These are phyloP conservation scores for Corymbia citriodora DNA, from an alignment of 441 rosid species.

Conservation along the genomic window DNA sequence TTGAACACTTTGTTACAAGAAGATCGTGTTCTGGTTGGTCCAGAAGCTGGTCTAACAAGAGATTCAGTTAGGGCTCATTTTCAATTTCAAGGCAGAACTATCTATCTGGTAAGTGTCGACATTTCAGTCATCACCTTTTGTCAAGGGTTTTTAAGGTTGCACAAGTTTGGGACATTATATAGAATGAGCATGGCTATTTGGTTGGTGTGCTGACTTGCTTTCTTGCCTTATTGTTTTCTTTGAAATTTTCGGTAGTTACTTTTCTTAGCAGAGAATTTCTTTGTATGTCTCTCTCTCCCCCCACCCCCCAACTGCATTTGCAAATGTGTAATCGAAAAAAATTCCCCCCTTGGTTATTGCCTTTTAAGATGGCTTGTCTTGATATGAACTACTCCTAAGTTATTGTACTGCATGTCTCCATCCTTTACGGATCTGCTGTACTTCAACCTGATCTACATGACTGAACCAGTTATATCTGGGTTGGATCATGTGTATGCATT, in stretches of 20 bases:
- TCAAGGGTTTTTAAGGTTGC: not conserved
- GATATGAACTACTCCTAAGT: not conserved
- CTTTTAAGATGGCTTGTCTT: not conserved
- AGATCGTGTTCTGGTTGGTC: slow-evolving; percentile 94
- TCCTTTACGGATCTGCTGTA: not conserved
- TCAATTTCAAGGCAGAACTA: slow-evolving; percentile 68
- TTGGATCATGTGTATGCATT: not conserved
- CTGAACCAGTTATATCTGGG: not conserved
- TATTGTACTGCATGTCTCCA: not conserved
- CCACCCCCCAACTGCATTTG: not conserved
- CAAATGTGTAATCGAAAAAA: not conserved
- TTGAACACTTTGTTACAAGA: slow-evolving; percentile 84
- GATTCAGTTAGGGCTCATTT: slow-evolving; percentile 90
- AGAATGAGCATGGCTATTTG: not conserved
- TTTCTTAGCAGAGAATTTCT: not conserved
- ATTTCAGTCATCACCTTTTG: not conserved
- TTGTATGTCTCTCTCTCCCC: not conserved
- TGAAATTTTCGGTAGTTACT: not conserved
- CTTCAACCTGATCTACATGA: not conserved
- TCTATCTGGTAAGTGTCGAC: slow-evolving; percentile 57
- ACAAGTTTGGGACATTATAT: not conserved
- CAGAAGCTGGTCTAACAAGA: slow-evolving; percentile 94
- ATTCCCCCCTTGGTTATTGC: not conserved
- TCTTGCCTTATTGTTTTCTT: not conserved
- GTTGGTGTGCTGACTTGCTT: not conserved